Percentiles rank a stretch among this genome's conserved stretches.
Evolutionary conservation across 2,329 filamentous ascomycete species (phyloP).

Genomic region (Metarhizium album): DNA sequence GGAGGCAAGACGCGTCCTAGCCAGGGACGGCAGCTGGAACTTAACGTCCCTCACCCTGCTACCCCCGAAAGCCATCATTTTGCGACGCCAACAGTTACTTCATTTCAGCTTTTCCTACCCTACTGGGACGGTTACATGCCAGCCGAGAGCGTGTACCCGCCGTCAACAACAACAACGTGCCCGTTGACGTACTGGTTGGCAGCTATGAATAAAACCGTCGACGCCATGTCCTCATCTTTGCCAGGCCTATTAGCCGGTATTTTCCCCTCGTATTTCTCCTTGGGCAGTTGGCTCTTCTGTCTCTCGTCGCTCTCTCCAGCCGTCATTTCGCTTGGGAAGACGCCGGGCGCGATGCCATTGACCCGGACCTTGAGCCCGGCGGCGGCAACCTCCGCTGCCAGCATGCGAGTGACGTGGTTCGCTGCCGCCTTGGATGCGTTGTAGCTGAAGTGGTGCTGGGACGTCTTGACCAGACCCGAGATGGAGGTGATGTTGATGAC

Average conservation of each 20-base stretch:
- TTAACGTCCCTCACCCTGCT: no score
- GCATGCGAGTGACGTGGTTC: conserved; percentile 52
- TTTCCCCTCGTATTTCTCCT: conserved; percentile 41
- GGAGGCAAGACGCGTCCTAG: no score
- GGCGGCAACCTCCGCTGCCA: conserved; percentile 49
- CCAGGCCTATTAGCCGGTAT: conserved; percentile 59
- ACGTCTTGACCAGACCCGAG: conserved; percentile 50
- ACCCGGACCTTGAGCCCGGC: conserved; percentile 55
- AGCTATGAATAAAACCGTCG: conserved; percentile 47
- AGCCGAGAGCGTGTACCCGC: conserved; percentile 30
- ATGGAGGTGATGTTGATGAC: conserved; percentile 61
- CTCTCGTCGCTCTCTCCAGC: conserved; percentile 33
- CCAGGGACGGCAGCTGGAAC: no score
- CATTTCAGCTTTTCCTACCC: no score
- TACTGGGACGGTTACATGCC: conserved; percentile 13
- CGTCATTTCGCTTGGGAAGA: conserved; percentile 65
- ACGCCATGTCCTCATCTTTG: conserved; percentile 59
- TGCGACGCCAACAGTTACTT: no score
- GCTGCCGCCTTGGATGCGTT: conserved; percentile 54
- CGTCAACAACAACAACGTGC: conserved; percentile 32
- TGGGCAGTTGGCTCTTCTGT: conserved; percentile 49
- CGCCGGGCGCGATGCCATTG: conserved; percentile 62
- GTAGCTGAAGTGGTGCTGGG: conserved; percentile 57
- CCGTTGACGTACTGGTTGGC: conserved; percentile 34
- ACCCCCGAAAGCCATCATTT: no score